phyloP scores from a whole-genome alignment of 129 eudicot species.

The Flaveria brownii region DNA sequence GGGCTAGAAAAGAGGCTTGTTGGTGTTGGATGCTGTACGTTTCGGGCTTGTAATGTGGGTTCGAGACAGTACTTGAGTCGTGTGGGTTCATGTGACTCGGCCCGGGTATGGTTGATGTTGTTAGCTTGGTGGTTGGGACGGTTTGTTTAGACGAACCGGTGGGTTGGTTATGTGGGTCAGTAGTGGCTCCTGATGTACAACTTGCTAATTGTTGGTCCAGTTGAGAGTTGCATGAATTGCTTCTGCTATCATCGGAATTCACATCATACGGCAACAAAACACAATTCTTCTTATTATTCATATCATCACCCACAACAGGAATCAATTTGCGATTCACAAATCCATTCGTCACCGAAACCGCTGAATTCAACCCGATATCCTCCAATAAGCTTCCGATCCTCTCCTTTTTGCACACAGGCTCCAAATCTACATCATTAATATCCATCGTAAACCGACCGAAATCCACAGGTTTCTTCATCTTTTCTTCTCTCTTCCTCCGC shows the following conservation, averaged over 20 bases:
- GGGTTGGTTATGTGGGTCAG: constrained; percentile 25
- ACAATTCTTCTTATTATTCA: background rate
- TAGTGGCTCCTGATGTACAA: constrained; percentile 26
- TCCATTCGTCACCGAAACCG: background rate
- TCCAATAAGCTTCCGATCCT: constrained; percentile 5
- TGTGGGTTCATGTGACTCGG: too few relatives aligned
- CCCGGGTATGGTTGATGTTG: too few relatives aligned
- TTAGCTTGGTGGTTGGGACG: too few relatives aligned
- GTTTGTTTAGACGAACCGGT: background rate
- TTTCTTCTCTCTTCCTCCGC: constrained; percentile 45
- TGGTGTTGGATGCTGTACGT: constrained; percentile 1
- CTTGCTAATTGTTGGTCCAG: constrained; percentile 26
- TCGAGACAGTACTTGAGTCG: too few relatives aligned
- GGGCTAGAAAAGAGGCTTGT: constrained; percentile 21
- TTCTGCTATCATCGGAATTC: constrained; percentile 44
- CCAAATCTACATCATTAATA: constrained; percentile 19
- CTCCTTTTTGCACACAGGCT: constrained; percentile 38
- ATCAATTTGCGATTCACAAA: too few relatives aligned
- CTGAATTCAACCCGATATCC: background rate
- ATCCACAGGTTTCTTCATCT: constrained; percentile 23
- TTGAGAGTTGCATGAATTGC: constrained; percentile 49
- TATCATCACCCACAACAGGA: background rate
- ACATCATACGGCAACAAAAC: constrained; percentile 37
- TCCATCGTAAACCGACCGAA: constrained; percentile 21
- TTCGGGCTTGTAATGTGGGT: constrained; percentile 9